Evolutionary conservation across 768 basidiomycete species (phyloP).

Genomic region (Hericium coralloides): DNA sequence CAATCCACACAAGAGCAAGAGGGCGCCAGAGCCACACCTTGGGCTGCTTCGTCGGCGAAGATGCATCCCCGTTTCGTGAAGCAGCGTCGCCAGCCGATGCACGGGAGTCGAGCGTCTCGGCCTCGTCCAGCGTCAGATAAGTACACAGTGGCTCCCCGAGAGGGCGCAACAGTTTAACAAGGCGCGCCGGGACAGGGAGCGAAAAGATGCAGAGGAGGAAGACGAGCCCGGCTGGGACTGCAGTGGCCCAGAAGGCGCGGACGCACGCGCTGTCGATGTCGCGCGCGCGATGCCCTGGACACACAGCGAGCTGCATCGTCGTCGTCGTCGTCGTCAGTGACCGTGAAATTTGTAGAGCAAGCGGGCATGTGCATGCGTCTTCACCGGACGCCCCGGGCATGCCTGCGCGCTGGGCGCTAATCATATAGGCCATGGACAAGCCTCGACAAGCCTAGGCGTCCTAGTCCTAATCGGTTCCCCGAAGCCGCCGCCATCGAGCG

Average conservation of each 20-base stretch:
- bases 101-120: conserved; percentile 6
- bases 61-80: not conserved
- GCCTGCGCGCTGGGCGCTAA: no score
- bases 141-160: conserved; percentile 24
- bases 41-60: not conserved
- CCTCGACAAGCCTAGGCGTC: no score
- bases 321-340: not conserved
- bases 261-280: conserved; percentile 27
- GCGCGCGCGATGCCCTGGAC: not conserved
- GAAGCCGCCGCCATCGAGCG: no score
- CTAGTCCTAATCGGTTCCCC: no score
- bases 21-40: conserved; percentile 50
- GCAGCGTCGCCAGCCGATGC: not conserved
- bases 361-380: no score
- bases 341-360: no score
- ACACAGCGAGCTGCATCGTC: not conserved
- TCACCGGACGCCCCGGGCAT: no score
- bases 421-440: no score
- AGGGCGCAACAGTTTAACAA: conserved; percentile 11
- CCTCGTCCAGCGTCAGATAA: conserved; percentile 34
- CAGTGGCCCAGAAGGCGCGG: conserved; percentile 43
- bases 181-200: conserved; percentile 11
- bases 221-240: conserved; percentile 39
- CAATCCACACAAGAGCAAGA: conserved; percentile 42
- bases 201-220: conserved; percentile 30